Base-by-base conservation (phyloP, 371 early-diverging fungal genomes). In the Mortierella sp. region DNA sequence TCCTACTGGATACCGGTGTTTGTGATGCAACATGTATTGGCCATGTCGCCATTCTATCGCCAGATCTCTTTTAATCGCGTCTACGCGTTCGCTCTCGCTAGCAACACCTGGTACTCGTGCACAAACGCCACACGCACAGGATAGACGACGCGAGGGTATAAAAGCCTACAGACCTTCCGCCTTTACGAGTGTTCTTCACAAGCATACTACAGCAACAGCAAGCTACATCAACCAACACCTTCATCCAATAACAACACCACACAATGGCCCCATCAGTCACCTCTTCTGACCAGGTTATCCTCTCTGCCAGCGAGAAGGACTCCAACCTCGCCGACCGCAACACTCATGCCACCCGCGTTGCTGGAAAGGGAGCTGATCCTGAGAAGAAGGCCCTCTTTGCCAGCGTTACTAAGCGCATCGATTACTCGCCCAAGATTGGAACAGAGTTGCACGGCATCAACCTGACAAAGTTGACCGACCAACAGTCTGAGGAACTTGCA, bases 381-480 rank as follows among this genome's bases (percentile, higher is more conserved):
- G 83, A 80, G 53, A 87, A 87, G 73, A 81, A 84, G 25, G 83
- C 89, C 9, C 64, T 90, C 37, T 79, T 82, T 39, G 78, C 83
- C 31, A 80, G 74, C 46, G 89, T 86, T 47, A 82, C 83, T 60
- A 86, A 86, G 72, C 70, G 86, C 50, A 79, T 83, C 68, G 89
- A 90, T 37, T 67, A 88, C 27, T 80, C 88, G 0, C 89, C 87
- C 43, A 71, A 83, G 49, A 84, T 91, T 59, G 91, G 91, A 50
- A 90, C 91, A n/a, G 90, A 89, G 57, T 62, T 91, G 34, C 86
- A 84, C 41, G 86, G 89, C n/a, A 65, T 89, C 45, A 86, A 84
- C 50, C 71, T 87, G 31, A 59, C 77, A 16, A 54, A 85, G 51
- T 67, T 88, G 65, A 81, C 80, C 17, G 86, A 85, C 27, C 81